Evolutionary conservation across 169 alveolate species (phyloP), one percentile per base, ranked within the genome.

Genomic region (Cryptosporidium viatorum): DNA sequence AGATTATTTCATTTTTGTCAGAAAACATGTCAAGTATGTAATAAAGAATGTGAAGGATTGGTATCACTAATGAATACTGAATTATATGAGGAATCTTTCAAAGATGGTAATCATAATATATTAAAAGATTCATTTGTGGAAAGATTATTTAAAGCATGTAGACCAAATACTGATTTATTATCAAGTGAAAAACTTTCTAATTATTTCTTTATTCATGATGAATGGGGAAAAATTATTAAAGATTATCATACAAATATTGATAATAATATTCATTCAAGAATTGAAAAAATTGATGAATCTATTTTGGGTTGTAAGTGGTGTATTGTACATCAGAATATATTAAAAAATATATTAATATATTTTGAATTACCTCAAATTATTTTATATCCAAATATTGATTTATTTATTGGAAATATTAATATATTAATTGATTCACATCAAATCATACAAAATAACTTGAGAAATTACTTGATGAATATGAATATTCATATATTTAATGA

Each of bases 11-110:
- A 80, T 33, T 80, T 80, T 65, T 80, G 89, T 62, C 89, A 80
- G 41, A 62, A 80, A 31, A 62, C 89, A 9, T 80, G 89, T 43
- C 58, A 48, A 45, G 41, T 80, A 62, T 80, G 89, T 43, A 80
- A 80, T 29, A 37, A 80, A 62, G 89, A 65, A n/a, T 80, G 89
- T 48, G 89, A 80, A 62, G 59, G 89, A 14, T 43, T 80, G 62
- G 68, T 80, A 10, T 80, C 89, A 23, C 6, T 80, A 16, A 62
- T 80, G 69, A 80, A 59, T 31, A 80, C 33, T 26, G 73, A 59
- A 9, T 10, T 80, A 33, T 43, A 80, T 65, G 75, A 80, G 48
- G 75, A 80, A 9, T 37, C 65, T 5, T 35, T 48, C 5, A 74
- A 52, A 23, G 71, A 74, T 21, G 62, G 37, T 0, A 69, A 41